These are phyloP conservation scores for Mycena kentingensis DNA, from an alignment of 768 basidiomycete genomes.

Conservation along the genomic window DNA sequence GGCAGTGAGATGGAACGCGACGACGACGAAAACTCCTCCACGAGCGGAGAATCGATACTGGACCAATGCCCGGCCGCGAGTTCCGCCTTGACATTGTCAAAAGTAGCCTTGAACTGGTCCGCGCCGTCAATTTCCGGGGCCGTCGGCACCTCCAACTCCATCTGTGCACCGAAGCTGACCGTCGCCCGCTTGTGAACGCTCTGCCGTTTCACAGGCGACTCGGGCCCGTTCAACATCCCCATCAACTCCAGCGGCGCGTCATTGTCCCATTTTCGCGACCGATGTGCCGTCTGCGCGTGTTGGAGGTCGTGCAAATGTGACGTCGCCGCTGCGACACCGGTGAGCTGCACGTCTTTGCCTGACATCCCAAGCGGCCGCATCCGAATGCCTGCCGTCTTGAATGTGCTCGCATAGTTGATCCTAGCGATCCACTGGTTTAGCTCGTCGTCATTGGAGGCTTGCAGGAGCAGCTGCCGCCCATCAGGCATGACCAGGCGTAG, in stretches of 20 bases:
- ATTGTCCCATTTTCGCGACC: conserved; percentile 44
- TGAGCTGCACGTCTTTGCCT: conserved; percentile 68
- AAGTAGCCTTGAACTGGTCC: conserved; percentile 77
- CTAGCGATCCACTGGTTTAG: conserved; percentile 88
- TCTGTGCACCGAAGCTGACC: conserved; percentile 29
- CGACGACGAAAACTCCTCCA: conserved; percentile 14
- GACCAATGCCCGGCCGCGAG: conserved; percentile 56
- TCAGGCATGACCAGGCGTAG: conserved; percentile 78
- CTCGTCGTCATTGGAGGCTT: conserved; percentile 66
- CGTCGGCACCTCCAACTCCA: conserved; percentile 47
- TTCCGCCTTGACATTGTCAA: conserved; percentile 85
- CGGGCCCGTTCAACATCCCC: conserved; percentile 40
- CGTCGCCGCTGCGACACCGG: conserved; percentile 83
- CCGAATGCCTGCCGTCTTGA: conserved; percentile 80
- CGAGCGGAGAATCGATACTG: conserved; percentile 28
- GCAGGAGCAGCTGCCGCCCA: conserved; percentile 81
- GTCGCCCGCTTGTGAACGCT: conserved; percentile 31
- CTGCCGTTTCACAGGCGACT: conserved; percentile 26
- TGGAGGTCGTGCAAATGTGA: conserved; percentile 78
- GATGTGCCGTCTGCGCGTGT: conserved; percentile 30
- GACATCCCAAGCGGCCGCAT: conserved; percentile 79
- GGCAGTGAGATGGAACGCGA: conserved; percentile 33
- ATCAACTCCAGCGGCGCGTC: conserved; percentile 42
- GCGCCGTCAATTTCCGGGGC: conserved; percentile 61
- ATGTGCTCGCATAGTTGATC: conserved; percentile 93